Evolutionary conservation across 108 stramenopile species (phyloP).

Genomic region (Chaetoceros tenuissimus): DNA sequence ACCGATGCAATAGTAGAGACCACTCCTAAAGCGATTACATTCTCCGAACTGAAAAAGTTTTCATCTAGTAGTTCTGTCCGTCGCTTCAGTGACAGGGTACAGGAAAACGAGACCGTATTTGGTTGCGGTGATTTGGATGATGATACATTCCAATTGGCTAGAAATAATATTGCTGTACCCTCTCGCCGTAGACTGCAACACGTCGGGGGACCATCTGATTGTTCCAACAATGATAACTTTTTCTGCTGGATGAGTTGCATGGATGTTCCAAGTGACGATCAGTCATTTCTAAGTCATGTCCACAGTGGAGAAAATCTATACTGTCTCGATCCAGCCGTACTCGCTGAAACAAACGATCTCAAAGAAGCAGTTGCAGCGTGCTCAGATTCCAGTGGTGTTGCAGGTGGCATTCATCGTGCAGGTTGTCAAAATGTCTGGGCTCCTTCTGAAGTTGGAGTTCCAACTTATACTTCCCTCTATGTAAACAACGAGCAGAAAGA

Average conservation of each 20-base stretch:
- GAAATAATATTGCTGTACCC: too few relatives aligned
- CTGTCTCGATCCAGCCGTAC: constrained; percentile 50
- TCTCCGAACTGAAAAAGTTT: too few relatives aligned
- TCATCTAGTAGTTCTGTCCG: too few relatives aligned
- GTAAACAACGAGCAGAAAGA: constrained; percentile 4
- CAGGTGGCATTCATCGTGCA: constrained; percentile 37
- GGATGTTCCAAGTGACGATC: constrained; percentile 43
- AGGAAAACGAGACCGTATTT: too few relatives aligned
- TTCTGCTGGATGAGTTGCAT: constrained; percentile 77
- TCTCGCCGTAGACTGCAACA: too few relatives aligned
- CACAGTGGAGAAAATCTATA: constrained; percentile 57
- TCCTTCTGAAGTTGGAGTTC: constrained; percentile 20
- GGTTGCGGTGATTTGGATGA: too few relatives aligned
- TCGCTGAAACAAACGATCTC: constrained; percentile 14
- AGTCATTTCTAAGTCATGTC: constrained; percentile 20
- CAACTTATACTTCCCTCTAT: background rate
- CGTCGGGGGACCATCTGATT: constrained; percentile 21
- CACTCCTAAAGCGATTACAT: too few relatives aligned
- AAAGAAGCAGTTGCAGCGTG: constrained; percentile 44
- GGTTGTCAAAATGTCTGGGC: constrained; percentile 62
- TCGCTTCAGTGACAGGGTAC: too few relatives aligned
- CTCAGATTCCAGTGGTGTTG: background rate
- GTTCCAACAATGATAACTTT: constrained; percentile 73
- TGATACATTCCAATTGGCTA: too few relatives aligned
- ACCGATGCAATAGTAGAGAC: too few relatives aligned